phyloP scores from a whole-genome alignment of 1,284 basidiomycete species.

The Moesziomyces sp. region DNA sequence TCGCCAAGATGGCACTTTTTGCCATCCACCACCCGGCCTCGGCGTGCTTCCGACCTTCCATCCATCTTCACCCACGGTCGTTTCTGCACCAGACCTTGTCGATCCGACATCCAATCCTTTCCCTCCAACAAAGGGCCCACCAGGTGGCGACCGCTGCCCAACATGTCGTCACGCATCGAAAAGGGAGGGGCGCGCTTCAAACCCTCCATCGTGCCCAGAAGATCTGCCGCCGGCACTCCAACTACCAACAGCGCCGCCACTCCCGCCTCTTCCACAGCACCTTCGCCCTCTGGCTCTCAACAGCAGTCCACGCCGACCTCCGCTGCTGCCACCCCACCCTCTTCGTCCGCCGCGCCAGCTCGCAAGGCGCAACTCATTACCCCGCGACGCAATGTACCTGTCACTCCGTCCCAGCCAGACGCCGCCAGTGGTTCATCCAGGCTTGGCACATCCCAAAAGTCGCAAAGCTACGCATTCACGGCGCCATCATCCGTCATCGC shows the following conservation, averaged over 20 bases:
- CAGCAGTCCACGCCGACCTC: constrained; percentile 12
- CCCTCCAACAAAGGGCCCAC: too few species aligned
- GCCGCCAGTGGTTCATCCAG: neutral
- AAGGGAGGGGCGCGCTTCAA: constrained; percentile 52
- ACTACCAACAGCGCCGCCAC: neutral
- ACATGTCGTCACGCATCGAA: constrained; percentile 53
- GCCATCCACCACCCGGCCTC: too few species aligned
- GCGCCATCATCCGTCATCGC: constrained; percentile 31
- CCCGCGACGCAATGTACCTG: neutral
- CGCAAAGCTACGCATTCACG: constrained; percentile 48
- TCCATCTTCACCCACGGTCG: too few species aligned
- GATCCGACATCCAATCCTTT: too few species aligned
- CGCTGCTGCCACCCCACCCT: constrained; percentile 17
- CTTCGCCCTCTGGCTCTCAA: constrained; percentile 7
- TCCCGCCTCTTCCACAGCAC: constrained; percentile 2
- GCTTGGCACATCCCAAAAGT: constrained; percentile 2
- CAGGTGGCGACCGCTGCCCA: neutral
- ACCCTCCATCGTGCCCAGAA: constrained; percentile 47
- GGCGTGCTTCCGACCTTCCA: too few species aligned
- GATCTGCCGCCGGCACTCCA: constrained; percentile 17
- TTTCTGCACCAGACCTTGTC: too few species aligned
- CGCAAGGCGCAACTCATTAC: neutral
- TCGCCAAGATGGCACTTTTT: neutral
- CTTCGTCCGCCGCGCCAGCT: constrained; percentile 3
- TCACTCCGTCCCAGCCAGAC: neutral